Percentiles rank a stretch among this genome's conserved stretches.
Conservation (phyloP, 768 basidiomycete species). For the Xanthoconium stramineum region DNA sequence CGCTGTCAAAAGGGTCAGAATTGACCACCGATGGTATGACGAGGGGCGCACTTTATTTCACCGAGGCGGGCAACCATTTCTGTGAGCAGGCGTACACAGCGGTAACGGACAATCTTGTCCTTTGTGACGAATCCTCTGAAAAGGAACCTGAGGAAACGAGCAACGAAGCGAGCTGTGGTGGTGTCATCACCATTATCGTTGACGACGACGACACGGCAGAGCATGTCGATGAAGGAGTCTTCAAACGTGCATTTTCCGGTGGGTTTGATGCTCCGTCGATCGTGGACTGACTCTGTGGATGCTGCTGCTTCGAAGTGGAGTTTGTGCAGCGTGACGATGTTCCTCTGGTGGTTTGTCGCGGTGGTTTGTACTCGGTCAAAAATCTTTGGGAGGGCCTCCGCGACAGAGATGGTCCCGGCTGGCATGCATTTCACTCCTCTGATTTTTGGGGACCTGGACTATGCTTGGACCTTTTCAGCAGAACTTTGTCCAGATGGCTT, state of each 20-base stretch:
- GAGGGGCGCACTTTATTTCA: slow-evolving; percentile 69
- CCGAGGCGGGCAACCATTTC: slow-evolving; percentile 80
- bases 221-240: slow-evolving; percentile 54
- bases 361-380: slow-evolving; percentile 78
- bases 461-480: slow-evolving; percentile 96
- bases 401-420: slow-evolving; percentile 3
- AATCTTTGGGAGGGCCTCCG: slow-evolving; percentile 41
- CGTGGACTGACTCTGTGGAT: slow-evolving; percentile 46
- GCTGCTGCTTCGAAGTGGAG: slow-evolving; percentile 64
- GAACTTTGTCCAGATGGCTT: slow-evolving; percentile 53
- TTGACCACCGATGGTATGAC: not conserved
- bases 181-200: slow-evolving; percentile 66
- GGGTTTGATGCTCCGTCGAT: slow-evolving; percentile 50
- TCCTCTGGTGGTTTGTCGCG: slow-evolving; percentile 84
- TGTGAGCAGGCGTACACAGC: slow-evolving; percentile 71
- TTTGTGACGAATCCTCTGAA: slow-evolving; percentile 79
- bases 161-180: slow-evolving; percentile 63
- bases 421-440: slow-evolving; percentile 8
- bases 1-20: slow-evolving; percentile 42
- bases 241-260: slow-evolving; percentile 79
- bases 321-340: slow-evolving; percentile 78
- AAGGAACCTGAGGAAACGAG: slow-evolving; percentile 66
- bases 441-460: slow-evolving; percentile 43
- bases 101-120: slow-evolving; percentile 83
- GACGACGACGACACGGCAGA: slow-evolving; percentile 58